phyloP scores from a whole-genome alignment of 1,284 basidiomycete genomes.

The Fomitopsis pinicola region DNA sequence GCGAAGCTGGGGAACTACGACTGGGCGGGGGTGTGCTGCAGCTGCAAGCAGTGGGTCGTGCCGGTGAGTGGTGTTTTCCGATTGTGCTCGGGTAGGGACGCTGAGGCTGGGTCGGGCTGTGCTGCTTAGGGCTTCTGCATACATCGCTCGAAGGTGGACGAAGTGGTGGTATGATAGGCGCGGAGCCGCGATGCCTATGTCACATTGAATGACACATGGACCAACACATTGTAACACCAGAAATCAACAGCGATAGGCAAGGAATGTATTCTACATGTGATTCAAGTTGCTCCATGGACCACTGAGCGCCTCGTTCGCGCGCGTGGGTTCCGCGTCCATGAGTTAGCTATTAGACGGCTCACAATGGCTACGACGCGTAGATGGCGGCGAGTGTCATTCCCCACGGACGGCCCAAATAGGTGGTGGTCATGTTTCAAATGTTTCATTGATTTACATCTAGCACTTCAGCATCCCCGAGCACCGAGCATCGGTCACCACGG shows the following conservation, averaged over 20 bases:
- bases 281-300: not conserved
- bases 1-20: slow-evolving; percentile 94
- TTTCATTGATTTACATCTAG: no score
- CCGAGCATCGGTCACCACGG: no score
- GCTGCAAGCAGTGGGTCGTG: slow-evolving; percentile 87
- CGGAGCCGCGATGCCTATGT: not conserved
- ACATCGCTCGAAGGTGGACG: slow-evolving; percentile 86
- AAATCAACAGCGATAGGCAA: not conserved
- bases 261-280: no score
- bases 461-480: no score
- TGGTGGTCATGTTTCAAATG: no score
- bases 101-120: not conserved
- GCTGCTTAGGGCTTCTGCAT: slow-evolving; percentile 79
- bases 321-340: no score
- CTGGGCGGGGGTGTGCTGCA: slow-evolving; percentile 94
- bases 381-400: no score
- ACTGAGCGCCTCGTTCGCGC: no score
- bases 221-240: not conserved
- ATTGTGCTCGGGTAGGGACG: not conserved
- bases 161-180: slow-evolving; percentile 43
- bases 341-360: no score
- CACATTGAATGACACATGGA: not conserved
- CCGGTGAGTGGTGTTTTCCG: slow-evolving; percentile 53
- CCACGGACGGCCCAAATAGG: no score
- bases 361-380: no score